Conservation (phyloP, 1,139 yeast genomes). For the Yamadazyma aaseri region DNA sequence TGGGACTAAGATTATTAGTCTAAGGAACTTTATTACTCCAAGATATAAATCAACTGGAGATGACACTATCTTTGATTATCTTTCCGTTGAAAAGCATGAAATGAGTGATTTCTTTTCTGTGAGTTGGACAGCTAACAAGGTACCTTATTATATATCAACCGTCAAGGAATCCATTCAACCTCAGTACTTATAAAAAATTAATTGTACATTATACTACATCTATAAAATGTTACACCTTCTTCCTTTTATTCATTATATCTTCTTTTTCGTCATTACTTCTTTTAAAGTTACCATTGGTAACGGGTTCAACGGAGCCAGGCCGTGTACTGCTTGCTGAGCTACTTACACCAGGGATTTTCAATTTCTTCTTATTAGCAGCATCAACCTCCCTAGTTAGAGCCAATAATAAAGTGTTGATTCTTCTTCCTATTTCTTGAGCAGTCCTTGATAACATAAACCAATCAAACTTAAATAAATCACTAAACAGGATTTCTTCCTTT, state of each 20-base stretch:
- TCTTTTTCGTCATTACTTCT: slow-evolving; percentile 1
- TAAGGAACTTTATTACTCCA: slow-evolving; percentile 70
- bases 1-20: slow-evolving; percentile 77
- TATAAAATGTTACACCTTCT: neutral
- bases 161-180: slow-evolving; percentile 46
- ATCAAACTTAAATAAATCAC: slow-evolving; percentile 81
- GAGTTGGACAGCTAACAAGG: slow-evolving; percentile 89
- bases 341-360: slow-evolving; percentile 21
- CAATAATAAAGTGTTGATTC: slow-evolving; percentile 75
- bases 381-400: slow-evolving; percentile 81
- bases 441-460: slow-evolving; percentile 89
- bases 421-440: slow-evolving; percentile 77
- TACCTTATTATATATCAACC: slow-evolving; percentile 75
- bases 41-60: slow-evolving; percentile 55
- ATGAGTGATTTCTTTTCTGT: slow-evolving; percentile 70
- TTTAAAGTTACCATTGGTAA: neutral
- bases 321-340: slow-evolving; percentile 30
- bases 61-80: slow-evolving; percentile 58
- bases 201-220: neutral
- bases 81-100: slow-evolving; percentile 61
- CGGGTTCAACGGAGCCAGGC: slow-evolving; percentile 35
- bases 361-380: slow-evolving; percentile 33
- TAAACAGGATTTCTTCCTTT: slow-evolving; percentile 68
- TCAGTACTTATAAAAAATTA: slow-evolving; percentile 21
- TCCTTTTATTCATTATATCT: slow-evolving; percentile 4